phyloP scores from a whole-genome alignment of 129 eudicot species.

The Scalesia atractyloides region DNA sequence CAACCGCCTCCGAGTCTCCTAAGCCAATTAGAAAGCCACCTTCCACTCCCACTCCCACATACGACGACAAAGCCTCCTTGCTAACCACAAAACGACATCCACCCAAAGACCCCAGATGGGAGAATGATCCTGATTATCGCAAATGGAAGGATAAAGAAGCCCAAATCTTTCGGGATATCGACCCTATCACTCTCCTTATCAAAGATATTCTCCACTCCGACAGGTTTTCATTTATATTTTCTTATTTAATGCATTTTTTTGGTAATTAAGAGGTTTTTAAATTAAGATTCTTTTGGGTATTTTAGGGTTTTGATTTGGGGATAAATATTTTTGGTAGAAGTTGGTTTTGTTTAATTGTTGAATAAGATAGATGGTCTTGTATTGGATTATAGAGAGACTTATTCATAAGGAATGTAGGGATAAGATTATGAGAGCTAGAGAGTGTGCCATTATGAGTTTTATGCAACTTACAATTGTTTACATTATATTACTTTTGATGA shows the following conservation, averaged over 20 bases:
- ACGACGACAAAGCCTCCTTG: slow-evolving; percentile 24
- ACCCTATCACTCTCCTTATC: slow-evolving; percentile 49
- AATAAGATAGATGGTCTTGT: not conserved
- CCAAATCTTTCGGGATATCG: slow-evolving; percentile 58
- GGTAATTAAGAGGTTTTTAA: not conserved
- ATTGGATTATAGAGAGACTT: not conserved
- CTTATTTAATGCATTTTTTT: too few species aligned
- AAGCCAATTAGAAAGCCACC: slow-evolving; percentile 36
- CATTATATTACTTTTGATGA: not conserved
- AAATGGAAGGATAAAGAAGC: slow-evolving; percentile 80
- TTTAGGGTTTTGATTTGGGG: not conserved
- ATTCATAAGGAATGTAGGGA: not conserved
- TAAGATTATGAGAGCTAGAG: not conserved
- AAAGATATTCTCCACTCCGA: slow-evolving; percentile 80
- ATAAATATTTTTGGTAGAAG: not conserved
- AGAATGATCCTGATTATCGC: slow-evolving; percentile 55
- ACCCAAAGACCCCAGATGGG: slow-evolving; percentile 39
- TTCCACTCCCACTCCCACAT: slow-evolving; percentile 26
- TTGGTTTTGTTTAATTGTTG: not conserved
- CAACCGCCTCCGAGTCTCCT: slow-evolving; percentile 45
- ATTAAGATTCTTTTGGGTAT: not conserved
- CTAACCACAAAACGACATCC: slow-evolving; percentile 19
- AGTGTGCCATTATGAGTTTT: not conserved
- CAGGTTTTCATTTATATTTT: slow-evolving; percentile 21
- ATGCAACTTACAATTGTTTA: not conserved